phyloP scores from a whole-genome alignment of 306 rosid species.

The Medicago lupulina region DNA sequence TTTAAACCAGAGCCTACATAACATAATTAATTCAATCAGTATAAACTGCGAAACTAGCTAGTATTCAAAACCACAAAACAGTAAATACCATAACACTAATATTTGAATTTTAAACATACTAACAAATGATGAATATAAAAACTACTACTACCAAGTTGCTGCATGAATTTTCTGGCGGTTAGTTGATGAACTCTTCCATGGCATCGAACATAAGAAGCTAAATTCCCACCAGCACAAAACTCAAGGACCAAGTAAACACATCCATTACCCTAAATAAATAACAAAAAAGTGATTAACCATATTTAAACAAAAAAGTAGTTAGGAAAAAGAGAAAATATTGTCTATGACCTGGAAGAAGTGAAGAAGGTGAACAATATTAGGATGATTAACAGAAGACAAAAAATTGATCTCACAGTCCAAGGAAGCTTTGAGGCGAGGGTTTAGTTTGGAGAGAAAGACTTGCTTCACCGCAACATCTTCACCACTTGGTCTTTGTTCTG shows the following conservation, averaged over 20 bases:
- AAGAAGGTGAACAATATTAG: slow-evolving; percentile 61
- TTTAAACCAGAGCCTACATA: slow-evolving; percentile 59
- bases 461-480: slow-evolving; percentile 60
- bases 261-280: slow-evolving; percentile 49
- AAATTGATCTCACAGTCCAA: slow-evolving; percentile 62
- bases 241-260: slow-evolving; percentile 61
- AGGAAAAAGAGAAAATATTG: too few species aligned
- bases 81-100: neutral
- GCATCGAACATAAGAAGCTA: slow-evolving; percentile 59
- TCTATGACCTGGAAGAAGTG: slow-evolving; percentile 51
- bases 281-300: neutral
- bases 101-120: neutral
- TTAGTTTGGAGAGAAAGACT: slow-evolving; percentile 56
- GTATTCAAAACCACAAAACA: too few species aligned
- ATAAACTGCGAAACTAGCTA: neutral
- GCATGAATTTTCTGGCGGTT: slow-evolving; percentile 62
- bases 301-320: neutral
- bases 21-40: neutral
- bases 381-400: slow-evolving; percentile 65
- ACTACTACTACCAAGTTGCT: slow-evolving; percentile 58
- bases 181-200: slow-evolving; percentile 62
- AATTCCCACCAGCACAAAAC: slow-evolving; percentile 65
- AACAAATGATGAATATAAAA: slow-evolving; percentile 12
- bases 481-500: slow-evolving; percentile 43
- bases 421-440: slow-evolving; percentile 42